Percentiles rank a stretch among this genome's conserved stretches.
phyloP scores from a whole-genome alignment of 1,139 yeast species.

The Pichia sp. region DNA sequence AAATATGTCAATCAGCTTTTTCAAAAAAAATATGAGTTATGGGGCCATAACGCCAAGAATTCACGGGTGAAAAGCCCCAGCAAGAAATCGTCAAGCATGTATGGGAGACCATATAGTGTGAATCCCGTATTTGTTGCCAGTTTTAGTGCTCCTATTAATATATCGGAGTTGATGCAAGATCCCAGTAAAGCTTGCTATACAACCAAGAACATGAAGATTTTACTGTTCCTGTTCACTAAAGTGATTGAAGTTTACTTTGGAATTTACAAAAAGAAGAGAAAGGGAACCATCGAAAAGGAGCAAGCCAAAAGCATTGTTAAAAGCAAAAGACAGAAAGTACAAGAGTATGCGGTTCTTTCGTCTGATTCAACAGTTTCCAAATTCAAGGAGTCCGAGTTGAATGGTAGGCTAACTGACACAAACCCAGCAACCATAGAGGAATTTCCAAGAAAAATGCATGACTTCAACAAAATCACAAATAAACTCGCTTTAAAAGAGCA shows the following conservation, averaged over 20 bases:
- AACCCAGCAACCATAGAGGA: not conserved
- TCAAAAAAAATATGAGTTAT: slow-evolving; percentile 15
- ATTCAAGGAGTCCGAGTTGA: slow-evolving; percentile 1
- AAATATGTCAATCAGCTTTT: slow-evolving; percentile 30
- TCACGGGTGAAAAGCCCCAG: slow-evolving; percentile 16
- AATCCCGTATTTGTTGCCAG: slow-evolving; percentile 40
- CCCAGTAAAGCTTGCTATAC: slow-evolving; percentile 35
- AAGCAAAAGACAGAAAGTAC: slow-evolving; percentile 1
- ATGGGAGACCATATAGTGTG: slow-evolving; percentile 31
- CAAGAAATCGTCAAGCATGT: slow-evolving; percentile 17
- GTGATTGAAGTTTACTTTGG: slow-evolving; percentile 32
- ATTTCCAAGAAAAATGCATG: not conserved
- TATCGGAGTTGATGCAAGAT: slow-evolving; percentile 42
- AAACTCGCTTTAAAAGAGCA: not conserved
- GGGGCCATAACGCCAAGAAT: slow-evolving; percentile 11
- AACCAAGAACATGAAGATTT: slow-evolving; percentile 30
- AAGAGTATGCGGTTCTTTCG: slow-evolving; percentile 3
- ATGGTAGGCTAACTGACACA: slow-evolving; percentile 1
- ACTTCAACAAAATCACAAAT: slow-evolving; percentile 4
- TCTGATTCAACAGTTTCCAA: slow-evolving; percentile 6
- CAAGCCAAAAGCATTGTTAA: not conserved
- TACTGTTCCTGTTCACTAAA: slow-evolving; percentile 34
- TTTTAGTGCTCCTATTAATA: slow-evolving; percentile 32
- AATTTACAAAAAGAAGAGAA: not conserved
- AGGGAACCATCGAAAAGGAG: not conserved